Evolutionary conservation across 441 rosid genomes (phyloP).

Genomic region (Kokia cookei): DNA sequence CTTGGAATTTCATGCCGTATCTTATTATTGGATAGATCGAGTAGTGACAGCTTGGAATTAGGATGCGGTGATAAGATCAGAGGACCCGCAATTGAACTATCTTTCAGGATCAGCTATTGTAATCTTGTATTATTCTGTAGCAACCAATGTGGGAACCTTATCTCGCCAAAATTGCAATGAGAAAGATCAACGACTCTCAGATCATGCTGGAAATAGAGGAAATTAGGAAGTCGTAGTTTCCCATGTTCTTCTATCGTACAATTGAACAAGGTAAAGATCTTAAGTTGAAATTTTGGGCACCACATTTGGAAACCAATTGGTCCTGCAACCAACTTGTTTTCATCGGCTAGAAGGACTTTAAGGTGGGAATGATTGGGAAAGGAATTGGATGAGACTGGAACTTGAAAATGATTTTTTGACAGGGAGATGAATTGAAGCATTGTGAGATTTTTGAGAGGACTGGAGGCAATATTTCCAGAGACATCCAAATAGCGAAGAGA

Average conservation of each 20-base stretch:
- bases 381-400: background rate
- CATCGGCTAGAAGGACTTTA: background rate
- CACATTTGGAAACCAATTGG: background rate
- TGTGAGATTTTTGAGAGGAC: background rate
- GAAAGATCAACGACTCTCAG: background rate
- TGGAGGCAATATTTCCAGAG: background rate
- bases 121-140: background rate
- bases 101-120: background rate
- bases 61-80: background rate
- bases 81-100: background rate
- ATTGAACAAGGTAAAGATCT: background rate
- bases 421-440: background rate
- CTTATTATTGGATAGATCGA: background rate
- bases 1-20: background rate
- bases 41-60: background rate
- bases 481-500: background rate
- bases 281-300: background rate
- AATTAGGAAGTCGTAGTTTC: background rate
- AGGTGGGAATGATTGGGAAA: background rate
- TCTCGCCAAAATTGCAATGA: background rate
- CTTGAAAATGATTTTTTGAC: background rate
- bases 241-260: background rate
- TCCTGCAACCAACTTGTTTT: background rate
- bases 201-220: background rate
- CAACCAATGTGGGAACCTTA: background rate